A percentile compares a stretch with the other conserved stretches of the same genome.
Conservation (phyloP, 331 rosid species). For the Quercus lobata region DNA sequence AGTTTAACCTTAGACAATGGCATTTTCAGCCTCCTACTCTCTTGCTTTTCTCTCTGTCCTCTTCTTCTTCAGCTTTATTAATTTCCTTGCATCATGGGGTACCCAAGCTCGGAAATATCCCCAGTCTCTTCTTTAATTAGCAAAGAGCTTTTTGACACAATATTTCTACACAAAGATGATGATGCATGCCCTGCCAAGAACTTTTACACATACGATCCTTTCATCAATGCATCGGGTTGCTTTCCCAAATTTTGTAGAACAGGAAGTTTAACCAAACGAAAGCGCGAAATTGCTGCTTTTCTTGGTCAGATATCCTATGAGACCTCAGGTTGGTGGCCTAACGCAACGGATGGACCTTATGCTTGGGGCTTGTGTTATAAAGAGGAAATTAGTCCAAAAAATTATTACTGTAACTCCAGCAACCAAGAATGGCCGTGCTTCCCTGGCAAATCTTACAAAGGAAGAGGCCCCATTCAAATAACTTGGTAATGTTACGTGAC, state of each 20-base stretch:
- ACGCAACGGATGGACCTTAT: constrained; percentile 83
- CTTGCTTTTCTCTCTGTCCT: neutral
- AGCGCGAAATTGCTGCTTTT: constrained; percentile 81
- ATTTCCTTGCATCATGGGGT: too few species aligned
- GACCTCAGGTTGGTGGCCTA: constrained; percentile 78
- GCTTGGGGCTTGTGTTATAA: constrained; percentile 85
- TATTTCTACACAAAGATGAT: constrained; percentile 82
- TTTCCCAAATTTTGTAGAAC: constrained; percentile 59
- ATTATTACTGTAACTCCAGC: constrained; percentile 55
- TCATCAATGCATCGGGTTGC: constrained; percentile 40
- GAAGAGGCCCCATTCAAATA: constrained; percentile 85
- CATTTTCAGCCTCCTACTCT: neutral
- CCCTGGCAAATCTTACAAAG: constrained; percentile 59
- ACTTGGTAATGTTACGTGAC: constrained; percentile 49
- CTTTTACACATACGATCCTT: constrained; percentile 56
- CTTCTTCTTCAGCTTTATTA: neutral
- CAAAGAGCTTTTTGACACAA: constrained; percentile 27
- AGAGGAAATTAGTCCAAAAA: constrained; percentile 65
- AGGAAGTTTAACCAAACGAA: constrained; percentile 45
- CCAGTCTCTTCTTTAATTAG: constrained; percentile 40
- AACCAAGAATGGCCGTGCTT: constrained; percentile 64
- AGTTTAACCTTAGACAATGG: constrained; percentile 12
- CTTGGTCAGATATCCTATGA: constrained; percentile 84
- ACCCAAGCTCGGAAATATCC: too few species aligned
- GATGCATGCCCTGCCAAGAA: constrained; percentile 69